Evolutionary conservation across 2,329 filamentous ascomycete genomes (phyloP).

Genomic region (Periconia sp.): DNA sequence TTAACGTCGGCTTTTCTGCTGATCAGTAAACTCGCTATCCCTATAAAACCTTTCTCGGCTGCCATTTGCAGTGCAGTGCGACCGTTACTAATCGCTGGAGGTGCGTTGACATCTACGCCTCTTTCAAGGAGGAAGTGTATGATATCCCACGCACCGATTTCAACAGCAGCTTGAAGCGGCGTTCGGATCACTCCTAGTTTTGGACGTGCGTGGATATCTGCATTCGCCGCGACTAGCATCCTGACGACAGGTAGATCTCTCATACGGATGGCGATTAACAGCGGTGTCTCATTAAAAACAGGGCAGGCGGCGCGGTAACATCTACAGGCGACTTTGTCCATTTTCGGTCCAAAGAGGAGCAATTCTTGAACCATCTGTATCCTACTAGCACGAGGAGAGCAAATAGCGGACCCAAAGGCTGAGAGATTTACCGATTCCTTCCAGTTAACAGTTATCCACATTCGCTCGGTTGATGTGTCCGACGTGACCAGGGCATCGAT

Average conservation of each 20-base stretch:
- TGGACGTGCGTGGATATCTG: not conserved
- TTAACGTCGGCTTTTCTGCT: slow-evolving; percentile 5
- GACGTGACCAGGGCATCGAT: not conserved
- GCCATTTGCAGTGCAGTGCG: slow-evolving; percentile 15
- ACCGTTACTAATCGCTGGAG: slow-evolving; percentile 6
- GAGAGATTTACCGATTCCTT: not conserved
- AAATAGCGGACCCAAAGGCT: not conserved
- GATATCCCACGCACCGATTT: slow-evolving; percentile 9
- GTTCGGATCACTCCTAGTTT: slow-evolving; percentile 7
- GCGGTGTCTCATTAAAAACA: not conserved
- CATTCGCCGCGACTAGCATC: not conserved
- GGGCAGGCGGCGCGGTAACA: not conserved
- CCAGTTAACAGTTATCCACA: too few relatives aligned
- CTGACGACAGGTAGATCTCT: not conserved
- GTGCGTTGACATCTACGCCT: slow-evolving; percentile 4
- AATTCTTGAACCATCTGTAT: not conserved
- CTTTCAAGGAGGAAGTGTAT: slow-evolving; percentile 5
- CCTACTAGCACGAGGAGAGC: not conserved
- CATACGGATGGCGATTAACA: not conserved
- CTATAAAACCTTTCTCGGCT: slow-evolving; percentile 8
- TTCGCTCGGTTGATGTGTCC: too few relatives aligned
- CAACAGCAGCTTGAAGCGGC: slow-evolving; percentile 11
- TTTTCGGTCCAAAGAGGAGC: not conserved
- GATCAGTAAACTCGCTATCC: slow-evolving; percentile 7
- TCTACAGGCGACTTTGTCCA: not conserved